Evolutionary conservation across 768 basidiomycete species (phyloP).

Genomic region (Lentinula aciculospora): DNA sequence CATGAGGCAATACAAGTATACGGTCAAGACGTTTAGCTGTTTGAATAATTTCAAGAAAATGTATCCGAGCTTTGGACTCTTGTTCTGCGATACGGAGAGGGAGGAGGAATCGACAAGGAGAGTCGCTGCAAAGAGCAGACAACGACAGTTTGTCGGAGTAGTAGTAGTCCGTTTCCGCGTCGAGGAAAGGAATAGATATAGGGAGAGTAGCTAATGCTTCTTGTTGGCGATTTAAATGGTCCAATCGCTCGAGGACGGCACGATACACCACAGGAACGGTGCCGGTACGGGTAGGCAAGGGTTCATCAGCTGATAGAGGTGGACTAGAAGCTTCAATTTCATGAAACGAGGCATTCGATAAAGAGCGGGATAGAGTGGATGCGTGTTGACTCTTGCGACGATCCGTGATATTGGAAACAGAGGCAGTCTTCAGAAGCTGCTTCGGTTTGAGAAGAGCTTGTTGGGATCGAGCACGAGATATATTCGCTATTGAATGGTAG

Average conservation of each 20-base stretch:
- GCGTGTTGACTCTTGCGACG: not conserved
- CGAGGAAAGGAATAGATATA: conserved; percentile 9
- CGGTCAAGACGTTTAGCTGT: conserved; percentile 47
- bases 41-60: conserved; percentile 44
- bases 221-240: conserved; percentile 9
- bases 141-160: conserved; percentile 12
- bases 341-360: not conserved
- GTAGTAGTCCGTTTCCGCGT: conserved; percentile 11
- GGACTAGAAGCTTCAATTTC: not conserved
- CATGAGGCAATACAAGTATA: conserved; percentile 57
- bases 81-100: conserved; percentile 48
- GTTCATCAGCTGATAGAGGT: not conserved
- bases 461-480: not conserved
- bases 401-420: not conserved
- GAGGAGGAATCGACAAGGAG: conserved; percentile 39
- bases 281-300: not conserved
- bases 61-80: conserved; percentile 52
- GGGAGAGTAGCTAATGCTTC: not conserved
- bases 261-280: conserved; percentile 19
- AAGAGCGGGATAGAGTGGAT: not conserved
- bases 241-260: conserved; percentile 20
- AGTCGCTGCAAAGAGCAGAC: conserved; percentile 14
- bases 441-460: not conserved
- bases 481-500: not conserved
- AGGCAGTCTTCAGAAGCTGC: not conserved